These are phyloP conservation scores for Xylaria castorea DNA, from an alignment of 495 filamentous ascomycete species.

Conservation along the genomic window DNA sequence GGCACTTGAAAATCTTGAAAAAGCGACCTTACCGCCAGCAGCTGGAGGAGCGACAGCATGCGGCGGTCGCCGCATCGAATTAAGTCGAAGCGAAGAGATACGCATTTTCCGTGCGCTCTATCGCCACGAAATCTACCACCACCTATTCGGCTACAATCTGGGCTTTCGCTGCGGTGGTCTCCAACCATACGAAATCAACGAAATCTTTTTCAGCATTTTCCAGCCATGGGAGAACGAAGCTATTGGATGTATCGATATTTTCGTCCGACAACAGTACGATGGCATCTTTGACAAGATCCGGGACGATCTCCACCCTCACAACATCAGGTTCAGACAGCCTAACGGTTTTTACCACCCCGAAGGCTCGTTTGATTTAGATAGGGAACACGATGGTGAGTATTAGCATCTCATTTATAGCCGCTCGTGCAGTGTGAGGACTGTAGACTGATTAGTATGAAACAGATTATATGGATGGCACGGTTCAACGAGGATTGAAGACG, in stretches of 20 bases:
- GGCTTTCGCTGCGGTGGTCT: neutral
- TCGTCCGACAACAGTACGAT: neutral
- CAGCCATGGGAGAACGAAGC: neutral
- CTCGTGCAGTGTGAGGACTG: neutral
- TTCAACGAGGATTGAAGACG: constrained; percentile 3
- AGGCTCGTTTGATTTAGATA: neutral
- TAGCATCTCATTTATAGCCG: neutral
- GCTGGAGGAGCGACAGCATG: neutral
- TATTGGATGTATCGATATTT: neutral
- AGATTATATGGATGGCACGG: neutral
- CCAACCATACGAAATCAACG: neutral
- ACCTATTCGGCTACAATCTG: constrained; percentile 34
- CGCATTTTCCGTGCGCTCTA: constrained; percentile 40
- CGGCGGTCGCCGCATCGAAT: neutral
- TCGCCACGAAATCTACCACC: constrained; percentile 40
- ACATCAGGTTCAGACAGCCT: neutral
- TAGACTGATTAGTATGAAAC: neutral
- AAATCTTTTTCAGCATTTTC: neutral
- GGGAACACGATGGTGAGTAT: neutral
- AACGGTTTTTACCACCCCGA: neutral
- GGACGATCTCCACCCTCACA: neutral
- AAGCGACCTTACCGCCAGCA: neutral
- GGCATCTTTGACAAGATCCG: neutral
- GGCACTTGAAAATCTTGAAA: neutral
- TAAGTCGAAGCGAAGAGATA: constrained; percentile 34